Base-by-base conservation (phyloP, 345 rosid species). In the Psidium friedrichsthalianum region DNA sequence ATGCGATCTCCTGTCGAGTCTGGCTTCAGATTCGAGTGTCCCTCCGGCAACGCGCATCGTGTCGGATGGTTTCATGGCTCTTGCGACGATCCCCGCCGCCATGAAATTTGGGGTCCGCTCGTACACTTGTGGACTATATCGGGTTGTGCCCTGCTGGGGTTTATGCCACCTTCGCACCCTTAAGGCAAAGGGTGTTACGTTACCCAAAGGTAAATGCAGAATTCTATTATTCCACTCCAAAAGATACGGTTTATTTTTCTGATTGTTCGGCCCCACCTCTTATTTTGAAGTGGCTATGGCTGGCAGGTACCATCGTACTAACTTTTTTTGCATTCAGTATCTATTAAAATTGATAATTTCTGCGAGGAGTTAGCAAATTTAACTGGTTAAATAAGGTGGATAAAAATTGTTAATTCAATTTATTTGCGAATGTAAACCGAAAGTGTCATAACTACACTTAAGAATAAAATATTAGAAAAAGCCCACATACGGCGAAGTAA, bases 21-120 rank as follows among this genome's bases (percentile, higher is more conserved):
- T 76, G 44, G 59, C 22, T 4, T 8, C 42, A 13, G 27, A 29
- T 47, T 6, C 16, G 2, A 36, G 76, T 16, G 27, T 83, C 11
- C 88, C 89, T 49, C 82, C 56, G 3, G 85, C 61, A 27, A 86
- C 85, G 9, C 83, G 69, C 51, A 51, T 88, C 21, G 52, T 84
- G 56, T 54, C 86, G 29, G 85, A 88, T 22, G 85, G 56, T 27
- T 82, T 82, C 85, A 82, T 82, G 89, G 32, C 56, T 24, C 83
- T 85, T 57, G 20, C 58, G 53, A 20, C 40, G 53, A 47, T 4
- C 12, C 56, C 85, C 5, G 80, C n/a, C 2, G 89, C 87, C 4
- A 51, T 69, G 18, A 86, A 82, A 78, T 15, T 49, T 64, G 80
- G 83, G 40, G 5, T 88, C 84, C 74, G 4, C 78, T 56, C 56